phyloP scores from a whole-genome alignment of 257 asterid species.

The Anisodus acutangulus region DNA sequence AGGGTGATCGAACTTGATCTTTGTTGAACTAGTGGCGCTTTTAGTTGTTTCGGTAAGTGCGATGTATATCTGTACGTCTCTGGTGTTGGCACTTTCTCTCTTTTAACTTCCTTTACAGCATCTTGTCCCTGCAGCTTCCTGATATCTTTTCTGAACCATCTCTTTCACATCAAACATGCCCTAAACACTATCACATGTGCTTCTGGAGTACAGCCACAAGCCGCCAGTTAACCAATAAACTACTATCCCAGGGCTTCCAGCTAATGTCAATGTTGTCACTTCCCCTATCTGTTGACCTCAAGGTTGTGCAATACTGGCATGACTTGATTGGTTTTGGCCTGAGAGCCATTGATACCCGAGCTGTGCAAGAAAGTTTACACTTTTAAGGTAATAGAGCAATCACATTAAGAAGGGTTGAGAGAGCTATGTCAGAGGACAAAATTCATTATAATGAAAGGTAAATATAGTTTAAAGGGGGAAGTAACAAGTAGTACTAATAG shows the following conservation, averaged over 20 bases:
- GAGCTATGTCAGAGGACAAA: neutral
- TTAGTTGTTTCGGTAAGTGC: neutral
- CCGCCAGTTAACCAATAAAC: neutral
- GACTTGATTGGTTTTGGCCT: neutral
- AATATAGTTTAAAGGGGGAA: neutral
- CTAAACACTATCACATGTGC: neutral
- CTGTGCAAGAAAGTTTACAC: neutral
- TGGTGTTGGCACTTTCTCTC: neutral
- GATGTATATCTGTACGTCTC: neutral
- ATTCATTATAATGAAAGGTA: neutral
- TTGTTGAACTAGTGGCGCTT: neutral
- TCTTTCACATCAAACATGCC: neutral
- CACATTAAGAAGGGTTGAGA: neutral
- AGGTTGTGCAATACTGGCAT: slow-evolving; percentile 2
- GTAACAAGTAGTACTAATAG: neutral
- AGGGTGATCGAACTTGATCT: neutral
- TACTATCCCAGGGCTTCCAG: neutral
- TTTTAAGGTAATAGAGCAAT: neutral
- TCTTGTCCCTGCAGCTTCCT: neutral
- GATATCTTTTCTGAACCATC: neutral
- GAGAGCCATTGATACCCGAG: neutral
- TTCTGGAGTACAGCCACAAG: neutral
- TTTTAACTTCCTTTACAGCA: neutral
- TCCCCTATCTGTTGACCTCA: neutral
- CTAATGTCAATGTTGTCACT: neutral